Evolutionary conservation across 192 early-diverging fungal species (phyloP).

Genomic region (Coemansia asiatica): DNA sequence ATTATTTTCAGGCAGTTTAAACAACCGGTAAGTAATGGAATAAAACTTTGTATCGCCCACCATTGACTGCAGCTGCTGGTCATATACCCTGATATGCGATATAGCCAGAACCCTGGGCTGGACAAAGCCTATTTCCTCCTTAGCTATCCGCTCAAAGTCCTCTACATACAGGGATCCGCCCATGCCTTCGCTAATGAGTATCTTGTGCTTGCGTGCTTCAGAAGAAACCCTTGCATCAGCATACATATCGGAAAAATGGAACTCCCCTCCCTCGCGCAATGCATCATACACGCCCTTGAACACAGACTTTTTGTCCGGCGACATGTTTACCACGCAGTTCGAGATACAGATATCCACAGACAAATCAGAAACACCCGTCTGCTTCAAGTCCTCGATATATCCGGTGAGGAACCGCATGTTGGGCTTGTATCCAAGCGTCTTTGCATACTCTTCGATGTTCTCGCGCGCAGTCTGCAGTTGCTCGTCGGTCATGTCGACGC

Average conservation of each 20-base stretch:
- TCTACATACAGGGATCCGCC: constrained; percentile 26
- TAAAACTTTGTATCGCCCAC: constrained; percentile 3
- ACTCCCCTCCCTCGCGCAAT: constrained; percentile 42
- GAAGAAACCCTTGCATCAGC: constrained; percentile 34
- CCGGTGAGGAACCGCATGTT: constrained; percentile 40
- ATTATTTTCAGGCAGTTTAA: background rate
- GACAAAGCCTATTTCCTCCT: background rate
- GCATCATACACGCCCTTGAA: constrained; percentile 30
- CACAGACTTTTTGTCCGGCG: constrained; percentile 46
- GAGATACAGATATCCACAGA: constrained; percentile 50
- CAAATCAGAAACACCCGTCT: constrained; percentile 12
- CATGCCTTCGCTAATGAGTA: constrained; percentile 43
- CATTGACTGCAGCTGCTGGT: constrained; percentile 30
- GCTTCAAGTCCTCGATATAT: constrained; percentile 40
- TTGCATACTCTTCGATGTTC: constrained; percentile 9
- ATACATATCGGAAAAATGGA: constrained; percentile 50
- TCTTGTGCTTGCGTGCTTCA: constrained; percentile 23
- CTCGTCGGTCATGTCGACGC: constrained; percentile 31
- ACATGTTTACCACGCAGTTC: constrained; percentile 52
- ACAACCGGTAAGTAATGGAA: constrained; percentile 3
- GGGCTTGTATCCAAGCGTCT: constrained; percentile 40
- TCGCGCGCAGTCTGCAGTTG: constrained; percentile 29
- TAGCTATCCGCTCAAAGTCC: background rate
- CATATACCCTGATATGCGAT: constrained; percentile 14
- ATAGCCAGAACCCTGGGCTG: constrained; percentile 1